Evolutionary conservation across 768 basidiomycete genomes (phyloP), one percentile per base, ranked within the genome.

Genomic region (Phylloporus sp.): DNA sequence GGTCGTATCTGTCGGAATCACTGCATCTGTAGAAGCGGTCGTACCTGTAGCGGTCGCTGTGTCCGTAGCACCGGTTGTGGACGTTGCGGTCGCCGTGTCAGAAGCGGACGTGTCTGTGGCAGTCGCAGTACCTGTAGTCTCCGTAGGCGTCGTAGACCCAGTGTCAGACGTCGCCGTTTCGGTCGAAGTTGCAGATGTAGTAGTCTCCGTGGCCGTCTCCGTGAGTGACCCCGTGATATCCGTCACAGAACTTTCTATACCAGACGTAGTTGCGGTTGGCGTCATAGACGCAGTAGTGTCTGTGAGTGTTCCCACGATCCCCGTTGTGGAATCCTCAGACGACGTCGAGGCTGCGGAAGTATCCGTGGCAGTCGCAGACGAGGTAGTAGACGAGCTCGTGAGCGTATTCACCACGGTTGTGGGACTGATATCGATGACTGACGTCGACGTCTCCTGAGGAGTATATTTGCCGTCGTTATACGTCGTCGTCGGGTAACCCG

Each of bases 401-500:
- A 28, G 3, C 4, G 48, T 29, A 18, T 36, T 1, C 6, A 21
- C 14, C 4, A 27, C 5, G 33, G 52, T 55, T 28, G 40, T 32
- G 18, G 29, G 1, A 28, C 5, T 1, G 9, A 26, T 15, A 29
- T 0, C 2, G 32, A 40, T 6, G 18, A n/a, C 17, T 9, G 42
- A 29, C 17, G 44, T 35, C 44, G 44, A 28, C 17, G 31, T n/a
- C 8, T 26, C 29, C 24, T 36, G 42, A 24, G 44, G 48, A 29
- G 38, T 32, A 17, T 55, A 35, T 37, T 22, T 34, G 13, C 54
- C 59, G 37, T 59, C 45, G 28, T 59, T 47, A 28, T 46, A 61
- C 22, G 60, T 50, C 27, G 60, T 49, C 7, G 56, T 54, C 2
- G 58, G 54, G 18, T 35, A 58, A 1, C 36, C 48, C 7, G 54